Evolutionary conservation across 1,139 yeast genomes (phyloP).

Genomic region (Waltiozyma sp.): DNA sequence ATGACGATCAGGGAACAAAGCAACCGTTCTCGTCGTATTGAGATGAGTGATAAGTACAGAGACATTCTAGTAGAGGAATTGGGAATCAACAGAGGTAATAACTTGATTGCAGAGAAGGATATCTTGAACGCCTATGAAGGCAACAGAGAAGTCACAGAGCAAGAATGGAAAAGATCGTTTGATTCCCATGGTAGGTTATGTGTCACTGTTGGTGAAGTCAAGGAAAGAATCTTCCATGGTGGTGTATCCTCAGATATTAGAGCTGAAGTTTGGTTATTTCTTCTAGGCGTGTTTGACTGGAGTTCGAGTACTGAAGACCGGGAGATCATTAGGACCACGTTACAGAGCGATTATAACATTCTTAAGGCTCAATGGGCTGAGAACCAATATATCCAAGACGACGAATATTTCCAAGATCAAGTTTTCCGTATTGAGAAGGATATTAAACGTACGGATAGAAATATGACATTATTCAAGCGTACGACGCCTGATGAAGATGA

Average conservation of each 20-base stretch:
- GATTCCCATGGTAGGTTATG: slow-evolving; percentile 63
- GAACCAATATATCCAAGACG: slow-evolving; percentile 45
- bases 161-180: slow-evolving; percentile 83
- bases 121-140: slow-evolving; percentile 46
- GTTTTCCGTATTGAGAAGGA: slow-evolving; percentile 86
- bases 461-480: slow-evolving; percentile 51
- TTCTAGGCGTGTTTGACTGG: slow-evolving; percentile 84
- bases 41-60: slow-evolving; percentile 51
- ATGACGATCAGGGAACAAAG: slow-evolving; percentile 90
- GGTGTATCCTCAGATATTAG: slow-evolving; percentile 58
- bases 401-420: slow-evolving; percentile 82
- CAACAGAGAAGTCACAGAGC: slow-evolving; percentile 48
- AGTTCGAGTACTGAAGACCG: slow-evolving; percentile 68
- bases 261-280: slow-evolving; percentile 74
- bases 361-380: slow-evolving; percentile 57
- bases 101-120: slow-evolving; percentile 36
- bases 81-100: slow-evolving; percentile 41
- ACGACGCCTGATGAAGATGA: slow-evolving; percentile 24
- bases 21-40: slow-evolving; percentile 51
- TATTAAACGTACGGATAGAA: slow-evolving; percentile 83
- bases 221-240: slow-evolving; percentile 81
- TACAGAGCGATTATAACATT: slow-evolving; percentile 53
- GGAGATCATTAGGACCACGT: slow-evolving; percentile 40
- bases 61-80: slow-evolving; percentile 55
- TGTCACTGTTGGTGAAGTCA: slow-evolving; percentile 66